Evolutionary conservation across 192 early-diverging fungal genomes (phyloP).

Genomic region (Entophlyctis luteolus): DNA sequence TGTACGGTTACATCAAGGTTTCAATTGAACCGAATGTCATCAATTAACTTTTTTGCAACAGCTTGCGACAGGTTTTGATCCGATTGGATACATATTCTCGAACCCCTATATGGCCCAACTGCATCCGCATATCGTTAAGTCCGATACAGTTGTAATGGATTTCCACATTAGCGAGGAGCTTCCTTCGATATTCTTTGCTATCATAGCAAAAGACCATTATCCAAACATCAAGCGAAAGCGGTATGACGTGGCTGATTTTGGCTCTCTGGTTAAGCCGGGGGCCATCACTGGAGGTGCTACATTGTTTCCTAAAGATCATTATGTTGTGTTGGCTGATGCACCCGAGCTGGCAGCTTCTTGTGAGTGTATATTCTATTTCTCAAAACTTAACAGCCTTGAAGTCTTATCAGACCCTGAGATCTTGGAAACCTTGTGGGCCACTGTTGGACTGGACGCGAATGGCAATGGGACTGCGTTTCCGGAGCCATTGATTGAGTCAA

Average conservation of each 20-base stretch:
- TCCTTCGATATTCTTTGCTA: constrained; percentile 65
- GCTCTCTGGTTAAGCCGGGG: background rate
- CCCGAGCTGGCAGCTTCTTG: constrained; percentile 49
- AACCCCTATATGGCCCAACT: constrained; percentile 12
- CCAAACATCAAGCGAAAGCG: constrained; percentile 57
- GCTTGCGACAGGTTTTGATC: constrained; percentile 56
- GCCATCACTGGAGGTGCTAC: background rate
- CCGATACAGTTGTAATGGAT: constrained; percentile 28
- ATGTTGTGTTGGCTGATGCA: constrained; percentile 51
- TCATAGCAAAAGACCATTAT: constrained; percentile 53
- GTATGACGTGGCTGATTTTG: constrained; percentile 57
- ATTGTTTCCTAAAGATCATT: constrained; percentile 42
- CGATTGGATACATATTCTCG: constrained; percentile 26
- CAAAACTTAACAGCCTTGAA: background rate
- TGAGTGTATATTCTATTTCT: background rate
- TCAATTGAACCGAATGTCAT: constrained; percentile 22
- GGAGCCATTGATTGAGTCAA: constrained; percentile 48
- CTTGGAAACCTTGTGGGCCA: constrained; percentile 33
- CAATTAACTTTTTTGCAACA: constrained; percentile 14
- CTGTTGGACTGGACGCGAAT: constrained; percentile 34
- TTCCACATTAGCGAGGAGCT: constrained; percentile 28
- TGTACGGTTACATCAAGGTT: constrained; percentile 61
- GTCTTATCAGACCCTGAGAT: constrained; percentile 52
- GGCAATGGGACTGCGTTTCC: constrained; percentile 30
- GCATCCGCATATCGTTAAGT: background rate